Base-by-base conservation (phyloP, 495 filamentous ascomycete genomes). In the Lasiosphaeria ovina region DNA sequence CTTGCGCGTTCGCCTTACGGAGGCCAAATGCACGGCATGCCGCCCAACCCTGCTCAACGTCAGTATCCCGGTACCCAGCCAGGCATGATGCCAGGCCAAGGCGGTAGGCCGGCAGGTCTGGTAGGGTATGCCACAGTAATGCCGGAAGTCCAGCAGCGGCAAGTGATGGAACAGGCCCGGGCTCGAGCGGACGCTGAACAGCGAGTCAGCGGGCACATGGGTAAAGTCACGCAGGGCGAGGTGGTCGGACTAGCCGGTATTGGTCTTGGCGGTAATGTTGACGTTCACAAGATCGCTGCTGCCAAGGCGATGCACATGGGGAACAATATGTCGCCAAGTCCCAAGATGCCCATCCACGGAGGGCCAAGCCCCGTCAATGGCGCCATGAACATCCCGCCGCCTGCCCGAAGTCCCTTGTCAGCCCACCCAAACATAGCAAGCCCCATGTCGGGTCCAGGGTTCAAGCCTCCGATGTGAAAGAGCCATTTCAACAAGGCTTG, bases 131-230 rank as follows among this genome's bases (percentile, higher is more conserved):
- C 71, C 0, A 73, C 71, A 2, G 71, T 75, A 40, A 74, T 75
- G 70, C 67, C 68, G 4, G 66, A 72, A 36, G 63, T 66, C 10
- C 71, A 74, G 47, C 74, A 75, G 55, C 67, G 71, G 11, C 70
- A 69, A 55, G 64, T 75, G 1, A 69, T 79, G 75, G 74, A 79
- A 38, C 79, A 79, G 64, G 77, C 77, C 10, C 69, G 74, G 38
- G 78, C 79, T 16, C 66, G 77, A 3, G 74, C 76, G 34, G 73
- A 75, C 52, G 76, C 75, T 1, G 72, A 73, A 48, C 73, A 74
- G 55, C 67, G 59, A 31, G 75, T 69, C 5, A 68, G 59, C 48
- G 69, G 70, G 4, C 69, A 71, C 58, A 73, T 69, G 64, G 65
- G 69, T 55, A 74, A 72, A 57, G 67, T 72, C 0, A 56, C 70